Evolutionary conservation across 78 protist species (phyloP).

Genomic region (Planoprotostelium fungivorum): DNA sequence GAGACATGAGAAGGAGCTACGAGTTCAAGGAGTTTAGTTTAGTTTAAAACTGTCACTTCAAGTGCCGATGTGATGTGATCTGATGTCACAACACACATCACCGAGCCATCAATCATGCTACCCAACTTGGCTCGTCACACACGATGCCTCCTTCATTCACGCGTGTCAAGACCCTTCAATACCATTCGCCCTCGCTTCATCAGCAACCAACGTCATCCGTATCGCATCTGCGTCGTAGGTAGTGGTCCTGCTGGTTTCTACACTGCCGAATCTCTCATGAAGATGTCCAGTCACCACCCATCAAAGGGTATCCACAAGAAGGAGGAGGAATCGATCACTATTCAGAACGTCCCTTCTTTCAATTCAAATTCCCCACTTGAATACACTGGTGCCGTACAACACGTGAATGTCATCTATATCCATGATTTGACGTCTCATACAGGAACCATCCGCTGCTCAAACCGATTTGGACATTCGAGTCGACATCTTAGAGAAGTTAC

Average conservation of each 20-base stretch:
- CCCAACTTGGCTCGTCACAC: no score
- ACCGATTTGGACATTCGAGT: background rate
- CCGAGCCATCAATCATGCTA: no score
- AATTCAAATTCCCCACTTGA: background rate
- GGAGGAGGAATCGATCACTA: slow-evolving; percentile 23
- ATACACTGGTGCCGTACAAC: background rate
- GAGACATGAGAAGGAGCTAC: no score
- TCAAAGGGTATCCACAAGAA: slow-evolving; percentile 28
- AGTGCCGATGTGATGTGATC: no score
- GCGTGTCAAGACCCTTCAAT: no score
- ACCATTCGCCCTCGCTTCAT: no score
- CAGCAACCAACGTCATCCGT: no score
- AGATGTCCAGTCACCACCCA: slow-evolving; percentile 29
- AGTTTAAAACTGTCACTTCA: no score
- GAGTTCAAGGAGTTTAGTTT: no score
- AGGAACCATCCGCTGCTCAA: background rate
- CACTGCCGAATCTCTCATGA: slow-evolving; percentile 31
- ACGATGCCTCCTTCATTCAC: no score
- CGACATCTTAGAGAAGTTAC: slow-evolving; percentile 26
- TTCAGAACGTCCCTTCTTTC: background rate
- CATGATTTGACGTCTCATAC: background rate
- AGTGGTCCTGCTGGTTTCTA: slow-evolving; percentile 65
- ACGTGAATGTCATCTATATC: background rate
- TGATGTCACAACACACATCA: no score
- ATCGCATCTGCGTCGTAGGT: slow-evolving; percentile 41